Conservation (phyloP, 176 grass and related monocot genomes). For the Secale cereale region DNA sequence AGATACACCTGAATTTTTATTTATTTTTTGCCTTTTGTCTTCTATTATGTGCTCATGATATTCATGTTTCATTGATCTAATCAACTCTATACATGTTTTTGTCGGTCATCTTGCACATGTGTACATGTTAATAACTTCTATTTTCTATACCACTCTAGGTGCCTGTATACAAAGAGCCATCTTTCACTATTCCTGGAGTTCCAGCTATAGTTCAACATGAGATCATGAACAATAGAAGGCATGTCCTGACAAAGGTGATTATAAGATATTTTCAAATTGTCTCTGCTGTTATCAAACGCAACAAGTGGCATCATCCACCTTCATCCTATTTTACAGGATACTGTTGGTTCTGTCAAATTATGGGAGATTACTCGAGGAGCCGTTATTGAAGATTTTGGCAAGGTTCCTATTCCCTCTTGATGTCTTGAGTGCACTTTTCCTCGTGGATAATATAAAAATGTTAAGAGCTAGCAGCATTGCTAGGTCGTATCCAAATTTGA, state of each 20-base stretch:
- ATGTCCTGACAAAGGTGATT: constrained; percentile 95
- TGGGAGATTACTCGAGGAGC: constrained; percentile 93
- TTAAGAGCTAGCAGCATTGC: constrained; percentile 1
- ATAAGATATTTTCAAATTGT: constrained; percentile 11
- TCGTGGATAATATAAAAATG: background rate
- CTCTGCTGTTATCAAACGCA: background rate
- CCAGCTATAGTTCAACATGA: constrained; percentile 87
- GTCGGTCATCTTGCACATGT: background rate
- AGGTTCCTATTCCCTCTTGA: constrained; percentile 48
- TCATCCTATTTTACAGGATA: constrained; percentile 58
- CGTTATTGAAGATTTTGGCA: constrained; percentile 92
- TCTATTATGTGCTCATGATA: background rate
- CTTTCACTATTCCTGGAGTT: constrained; percentile 66
- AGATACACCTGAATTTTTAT: too few relatives aligned
- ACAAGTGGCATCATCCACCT: background rate
- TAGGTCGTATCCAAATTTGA: background rate
- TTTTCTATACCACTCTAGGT: constrained; percentile 36
- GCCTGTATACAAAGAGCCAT: constrained; percentile 86
- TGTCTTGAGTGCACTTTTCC: constrained; percentile 10
- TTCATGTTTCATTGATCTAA: background rate
- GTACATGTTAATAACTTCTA: background rate
- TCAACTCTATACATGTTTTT: background rate
- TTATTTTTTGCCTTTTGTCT: background rate
- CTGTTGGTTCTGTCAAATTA: constrained; percentile 78
- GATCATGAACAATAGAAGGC: constrained; percentile 95